Evolutionary conservation across 2,329 filamentous ascomycete species (phyloP), one percentile per base, ranked within the genome.

Genomic region (Sclerotinia sclerotiorum): DNA sequence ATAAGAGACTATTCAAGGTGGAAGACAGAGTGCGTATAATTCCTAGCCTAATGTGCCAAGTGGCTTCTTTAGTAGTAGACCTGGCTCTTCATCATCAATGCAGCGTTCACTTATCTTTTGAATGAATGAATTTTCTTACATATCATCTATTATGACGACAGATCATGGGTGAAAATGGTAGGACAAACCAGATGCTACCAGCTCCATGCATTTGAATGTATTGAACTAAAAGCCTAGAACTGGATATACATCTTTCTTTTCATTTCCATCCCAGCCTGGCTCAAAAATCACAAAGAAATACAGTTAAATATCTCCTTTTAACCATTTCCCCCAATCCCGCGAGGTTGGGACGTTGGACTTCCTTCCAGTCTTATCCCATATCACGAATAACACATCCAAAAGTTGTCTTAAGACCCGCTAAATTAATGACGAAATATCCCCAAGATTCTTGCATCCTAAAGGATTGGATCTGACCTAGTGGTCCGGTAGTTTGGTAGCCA

Each of bases 391-490:
- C 13, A 42, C 8, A 17, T 42, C 13, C 13, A 42, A 17, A 42
- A 42, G 13, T 42, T 17, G 5, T 4, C 24, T 24, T 8, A 44
- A 15, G 24, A 13, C 11, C n/a, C 0, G 5, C 11, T 29, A 10
- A 24, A 19, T 5, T 8, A 13, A 44, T 44, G n/a, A 44, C 2
- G n/a, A 27, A 27, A 6, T 44, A 21, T 27, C n/a, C 24, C 39
- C 39, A 58, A 44, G 39, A 44, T 27, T 29, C 11, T 5, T 7
- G n/a, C 56, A 44, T 44, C 56, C 56, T 24, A 5, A 21, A 58
- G 56, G 39, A 58, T 58, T 13, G 56, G 56, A 58, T 44, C 35
- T 29, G n/a, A 44, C 56, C 55, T 39, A n/a, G 24, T 58, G 35
- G 17, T 39, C 56, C 56, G 39, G n/a, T 58, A n/a, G 17, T 29